phyloP scores from a whole-genome alignment of 1,284 basidiomycete genomes.

The Naganishia sp. region DNA sequence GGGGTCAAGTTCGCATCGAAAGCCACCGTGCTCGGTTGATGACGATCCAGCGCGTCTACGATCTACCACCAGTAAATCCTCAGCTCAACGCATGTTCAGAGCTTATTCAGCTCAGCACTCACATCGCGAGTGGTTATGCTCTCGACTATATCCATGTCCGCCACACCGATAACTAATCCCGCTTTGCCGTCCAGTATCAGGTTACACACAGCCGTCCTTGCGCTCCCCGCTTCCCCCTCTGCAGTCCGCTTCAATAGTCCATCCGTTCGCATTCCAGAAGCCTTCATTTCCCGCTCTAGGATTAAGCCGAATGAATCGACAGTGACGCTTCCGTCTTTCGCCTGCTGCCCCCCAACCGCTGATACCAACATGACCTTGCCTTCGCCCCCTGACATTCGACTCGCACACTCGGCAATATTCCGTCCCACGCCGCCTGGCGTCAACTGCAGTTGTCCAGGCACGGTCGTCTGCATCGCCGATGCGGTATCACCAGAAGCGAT shows the following conservation, averaged over 20 bases:
- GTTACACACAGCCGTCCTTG: constrained; percentile 76
- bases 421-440: constrained; percentile 88
- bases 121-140: constrained; percentile 60
- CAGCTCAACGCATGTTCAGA: constrained; percentile 21
- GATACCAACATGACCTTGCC: constrained; percentile 54
- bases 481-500: constrained; percentile 43
- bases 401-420: constrained; percentile 86
- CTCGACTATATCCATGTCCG: constrained; percentile 81
- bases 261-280: constrained; percentile 75
- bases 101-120: constrained; percentile 33
- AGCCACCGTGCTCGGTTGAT: constrained; percentile 65
- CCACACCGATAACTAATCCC: constrained; percentile 76
- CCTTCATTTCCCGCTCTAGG: constrained; percentile 61
- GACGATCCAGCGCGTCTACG: constrained; percentile 54
- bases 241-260: constrained; percentile 61
- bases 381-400: constrained; percentile 32
- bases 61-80: constrained; percentile 2
- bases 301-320: constrained; percentile 69
- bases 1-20: constrained; percentile 79
- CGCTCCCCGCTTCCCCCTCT: constrained; percentile 28
- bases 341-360: constrained; percentile 44
- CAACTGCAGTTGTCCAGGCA: constrained; percentile 72
- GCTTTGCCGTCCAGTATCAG: constrained; percentile 75
- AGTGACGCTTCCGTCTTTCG: constrained; percentile 55
- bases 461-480: constrained; percentile 64